Base-by-base conservation (phyloP, 2,329 filamentous ascomycete species). In the Fusarium sp. region DNA sequence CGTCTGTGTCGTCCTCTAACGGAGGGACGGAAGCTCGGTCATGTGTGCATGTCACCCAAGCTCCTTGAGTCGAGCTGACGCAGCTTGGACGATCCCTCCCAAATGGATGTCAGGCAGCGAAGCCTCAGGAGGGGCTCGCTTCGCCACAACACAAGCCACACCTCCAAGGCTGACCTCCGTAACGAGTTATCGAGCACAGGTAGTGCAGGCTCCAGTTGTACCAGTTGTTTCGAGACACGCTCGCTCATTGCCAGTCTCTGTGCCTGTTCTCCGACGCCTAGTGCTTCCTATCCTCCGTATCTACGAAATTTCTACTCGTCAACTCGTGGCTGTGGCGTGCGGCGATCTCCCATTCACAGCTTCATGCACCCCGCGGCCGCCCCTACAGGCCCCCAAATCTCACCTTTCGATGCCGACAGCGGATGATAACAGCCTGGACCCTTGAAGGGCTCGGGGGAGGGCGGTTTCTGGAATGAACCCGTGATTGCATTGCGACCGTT, bases 391-490 rank as follows among this genome's bases (percentile, higher is more conserved):
- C 74, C 45, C 72, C 71, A 77, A 68, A 73, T 74, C 71, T 73
- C 63, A 73, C 73, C 69, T 74, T 78, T 82, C 81, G 80, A 83
- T 83, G 82, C 80, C 75, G 79, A 78, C 71, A 58, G 77, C 74
- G 78, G 74, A 74, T 76, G 75, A 74, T 74, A 69, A 76, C 73
- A 70, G 61, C 81, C 80, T 82, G 79, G 81, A 80, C 81, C 82
- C 81, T 81, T 82, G 80, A 82, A 73, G 78, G 81, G 82, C 78
- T 81, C 79, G 78, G 77, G 81, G 79, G 75, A 69, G 74, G 75
- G 59, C 63, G 66, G 63, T 69, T 75, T 63, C 69, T 79, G 79
- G 79, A 75, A 79, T 79, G 77, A 80, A 68, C 64, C 47, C 38
- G 64, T 60, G 67, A 74, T 66, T 67, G 73, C 54, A 74, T 66